Percentiles rank a stretch among this genome's conserved stretches.
phyloP scores from a whole-genome alignment of 2,329 filamentous ascomycete genomes.

The Metarhizium guizhouense region DNA sequence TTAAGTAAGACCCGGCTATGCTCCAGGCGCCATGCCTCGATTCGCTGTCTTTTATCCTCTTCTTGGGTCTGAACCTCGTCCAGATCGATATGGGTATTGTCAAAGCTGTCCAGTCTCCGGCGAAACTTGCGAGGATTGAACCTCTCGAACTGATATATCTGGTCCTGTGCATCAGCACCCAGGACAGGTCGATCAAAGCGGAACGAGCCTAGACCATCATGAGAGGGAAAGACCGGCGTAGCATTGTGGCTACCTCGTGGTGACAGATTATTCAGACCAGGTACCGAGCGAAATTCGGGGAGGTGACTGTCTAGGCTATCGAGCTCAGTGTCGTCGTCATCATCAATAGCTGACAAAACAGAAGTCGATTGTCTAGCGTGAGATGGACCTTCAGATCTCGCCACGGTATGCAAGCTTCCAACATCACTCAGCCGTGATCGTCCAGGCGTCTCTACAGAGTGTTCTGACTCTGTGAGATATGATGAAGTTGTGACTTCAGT shows the following conservation, averaged over 20 bases:
- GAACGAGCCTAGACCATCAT: slow-evolving; percentile 89
- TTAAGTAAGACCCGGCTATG: slow-evolving; percentile 79
- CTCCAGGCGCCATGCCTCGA: slow-evolving; percentile 87
- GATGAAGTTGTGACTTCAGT: slow-evolving; percentile 55
- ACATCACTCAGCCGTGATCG: slow-evolving; percentile 71
- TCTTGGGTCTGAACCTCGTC: slow-evolving; percentile 51
- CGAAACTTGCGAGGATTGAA: slow-evolving; percentile 65
- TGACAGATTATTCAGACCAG: slow-evolving; percentile 19
- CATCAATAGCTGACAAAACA: slow-evolving; percentile 25
- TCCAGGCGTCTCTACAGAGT: slow-evolving; percentile 56
- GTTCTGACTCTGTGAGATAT: slow-evolving; percentile 59
- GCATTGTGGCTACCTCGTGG: slow-evolving; percentile 32
- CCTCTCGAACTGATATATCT: slow-evolving; percentile 81
- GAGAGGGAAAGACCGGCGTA: slow-evolving; percentile 70
- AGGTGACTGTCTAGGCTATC: slow-evolving; percentile 91
- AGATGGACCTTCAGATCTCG: slow-evolving; percentile 47
- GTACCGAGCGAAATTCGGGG: slow-evolving; percentile 69
- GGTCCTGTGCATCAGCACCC: slow-evolving; percentile 60
- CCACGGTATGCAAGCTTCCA: slow-evolving; percentile 64
- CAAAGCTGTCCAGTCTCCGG: slow-evolving; percentile 43
- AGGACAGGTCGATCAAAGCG: slow-evolving; percentile 48
- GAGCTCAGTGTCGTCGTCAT: slow-evolving; percentile 67
- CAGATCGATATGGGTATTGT: slow-evolving; percentile 39
- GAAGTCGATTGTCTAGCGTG: slow-evolving; percentile 31
- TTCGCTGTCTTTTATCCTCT: slow-evolving; percentile 68